Percentiles rank a stretch among this genome's conserved stretches.
Evolutionary conservation across 768 basidiomycete species (phyloP).

Genomic region (Asterophora lycoperdoides): DNA sequence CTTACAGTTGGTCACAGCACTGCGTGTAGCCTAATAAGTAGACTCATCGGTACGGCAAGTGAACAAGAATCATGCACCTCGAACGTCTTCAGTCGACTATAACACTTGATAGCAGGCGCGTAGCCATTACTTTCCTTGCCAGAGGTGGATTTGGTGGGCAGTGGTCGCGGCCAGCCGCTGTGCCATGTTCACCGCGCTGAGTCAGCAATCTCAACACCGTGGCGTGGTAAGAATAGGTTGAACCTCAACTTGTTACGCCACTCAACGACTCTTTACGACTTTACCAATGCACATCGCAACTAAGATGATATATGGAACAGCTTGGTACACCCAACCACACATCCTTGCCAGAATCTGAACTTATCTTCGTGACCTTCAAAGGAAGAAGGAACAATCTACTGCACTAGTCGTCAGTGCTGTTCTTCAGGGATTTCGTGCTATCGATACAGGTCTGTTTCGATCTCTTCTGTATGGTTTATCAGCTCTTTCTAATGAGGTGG

Average conservation of each 20-base stretch:
- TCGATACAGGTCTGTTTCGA: slow-evolving; percentile 65
- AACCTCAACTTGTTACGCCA: neutral
- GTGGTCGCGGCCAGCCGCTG: no score
- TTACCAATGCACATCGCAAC: slow-evolving; percentile 24
- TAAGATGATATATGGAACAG: slow-evolving; percentile 58
- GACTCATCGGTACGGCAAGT: no score
- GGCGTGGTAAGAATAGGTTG: neutral
- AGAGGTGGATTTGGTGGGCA: no score
- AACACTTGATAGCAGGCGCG: no score
- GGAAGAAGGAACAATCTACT: slow-evolving; percentile 75
- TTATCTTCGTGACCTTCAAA: slow-evolving; percentile 21
- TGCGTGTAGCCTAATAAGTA: no score
- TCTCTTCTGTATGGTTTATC: neutral
- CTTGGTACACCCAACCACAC: slow-evolving; percentile 39
- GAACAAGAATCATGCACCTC: no score
- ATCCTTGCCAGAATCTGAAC: neutral
- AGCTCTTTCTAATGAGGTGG: neutral
- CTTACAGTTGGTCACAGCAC: no score
- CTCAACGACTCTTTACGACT: neutral
- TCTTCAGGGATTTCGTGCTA: slow-evolving; percentile 70
- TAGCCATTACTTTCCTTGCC: no score
- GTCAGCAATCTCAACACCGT: neutral
- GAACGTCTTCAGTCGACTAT: no score
- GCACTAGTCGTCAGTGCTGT: slow-evolving; percentile 69
- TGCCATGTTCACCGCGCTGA: no score